phyloP scores from a whole-genome alignment of 1,284 basidiomycete species.

The Neonothopanus nambi region DNA sequence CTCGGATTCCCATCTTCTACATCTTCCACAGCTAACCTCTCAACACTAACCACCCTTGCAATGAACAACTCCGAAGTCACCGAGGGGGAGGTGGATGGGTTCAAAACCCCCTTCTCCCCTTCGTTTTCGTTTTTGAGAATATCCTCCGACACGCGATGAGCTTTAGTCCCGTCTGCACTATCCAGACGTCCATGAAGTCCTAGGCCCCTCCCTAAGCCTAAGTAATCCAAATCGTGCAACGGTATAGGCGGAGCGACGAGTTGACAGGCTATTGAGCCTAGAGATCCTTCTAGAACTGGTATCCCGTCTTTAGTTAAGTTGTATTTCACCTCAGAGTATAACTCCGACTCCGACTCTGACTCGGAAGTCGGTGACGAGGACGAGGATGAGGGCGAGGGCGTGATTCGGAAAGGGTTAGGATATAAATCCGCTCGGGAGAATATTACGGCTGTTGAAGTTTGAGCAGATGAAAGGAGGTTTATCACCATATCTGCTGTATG shows the following conservation, averaged over 20 bases:
- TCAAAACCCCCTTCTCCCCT: slow-evolving; percentile 5
- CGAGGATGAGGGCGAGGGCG: too few relatives aligned
- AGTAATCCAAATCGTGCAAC: slow-evolving; percentile 35
- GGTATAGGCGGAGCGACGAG: slow-evolving; percentile 42
- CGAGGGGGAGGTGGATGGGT: neutral
- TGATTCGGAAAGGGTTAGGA: slow-evolving; percentile 51
- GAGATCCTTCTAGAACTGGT: slow-evolving; percentile 52
- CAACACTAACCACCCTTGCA: slow-evolving; percentile 42
- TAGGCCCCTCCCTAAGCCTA: too few relatives aligned
- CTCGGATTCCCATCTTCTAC: slow-evolving; percentile 19
- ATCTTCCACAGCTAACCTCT: slow-evolving; percentile 26
- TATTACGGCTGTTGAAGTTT: slow-evolving; percentile 51
- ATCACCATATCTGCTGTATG: slow-evolving; percentile 72
- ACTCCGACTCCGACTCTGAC: too few relatives aligned
- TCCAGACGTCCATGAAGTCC: too few relatives aligned
- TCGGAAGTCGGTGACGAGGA: slow-evolving; percentile 24
- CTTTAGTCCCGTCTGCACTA: too few relatives aligned
- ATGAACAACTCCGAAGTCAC: slow-evolving; percentile 46
- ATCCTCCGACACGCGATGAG: too few relatives aligned
- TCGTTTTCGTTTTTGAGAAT: too few relatives aligned
- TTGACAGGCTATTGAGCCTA: slow-evolving; percentile 62
- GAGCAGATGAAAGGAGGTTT: slow-evolving; percentile 66
- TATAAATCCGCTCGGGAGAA: slow-evolving; percentile 68
- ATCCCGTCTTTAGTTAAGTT: slow-evolving; percentile 34
- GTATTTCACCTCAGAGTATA: neutral